phyloP scores from a whole-genome alignment of 805 yeast species.

The Metschnikowia arizonensis region DNA sequence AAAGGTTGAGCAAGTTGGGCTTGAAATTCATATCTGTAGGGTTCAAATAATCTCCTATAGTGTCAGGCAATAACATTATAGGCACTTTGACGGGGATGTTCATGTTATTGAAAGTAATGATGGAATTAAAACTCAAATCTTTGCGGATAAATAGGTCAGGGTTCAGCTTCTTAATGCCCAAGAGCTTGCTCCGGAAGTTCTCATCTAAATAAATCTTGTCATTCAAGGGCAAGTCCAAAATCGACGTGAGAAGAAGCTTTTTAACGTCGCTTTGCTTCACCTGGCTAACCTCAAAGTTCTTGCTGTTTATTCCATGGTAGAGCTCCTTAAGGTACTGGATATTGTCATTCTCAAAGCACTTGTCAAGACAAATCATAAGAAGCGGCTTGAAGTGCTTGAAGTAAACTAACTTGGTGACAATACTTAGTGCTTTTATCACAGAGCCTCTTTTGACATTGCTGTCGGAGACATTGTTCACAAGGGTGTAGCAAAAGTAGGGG shows the following conservation, averaged over 20 bases:
- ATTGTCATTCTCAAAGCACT: slow-evolving; percentile 32
- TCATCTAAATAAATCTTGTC: slow-evolving; percentile 41
- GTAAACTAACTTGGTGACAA: slow-evolving; percentile 51
- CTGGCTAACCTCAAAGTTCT: slow-evolving; percentile 22
- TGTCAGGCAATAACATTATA: slow-evolving; percentile 38
- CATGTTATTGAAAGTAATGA: slow-evolving; percentile 37
- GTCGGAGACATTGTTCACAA: slow-evolving; percentile 47
- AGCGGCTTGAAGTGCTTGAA: slow-evolving; percentile 59
- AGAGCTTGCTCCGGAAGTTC: slow-evolving; percentile 31
- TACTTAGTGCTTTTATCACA: slow-evolving; percentile 52
- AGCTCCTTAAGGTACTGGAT: slow-evolving; percentile 24
- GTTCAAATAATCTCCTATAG: slow-evolving; percentile 41
- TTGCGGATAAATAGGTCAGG: slow-evolving; percentile 38
- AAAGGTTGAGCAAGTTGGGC: slow-evolving; percentile 31
- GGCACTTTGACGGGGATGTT: slow-evolving; percentile 44
- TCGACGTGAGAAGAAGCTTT: slow-evolving; percentile 38
- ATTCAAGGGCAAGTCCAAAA: slow-evolving; percentile 40
- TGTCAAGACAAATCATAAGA: slow-evolving; percentile 49
- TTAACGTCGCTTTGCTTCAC: slow-evolving; percentile 29
- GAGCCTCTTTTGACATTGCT: slow-evolving; percentile 53
- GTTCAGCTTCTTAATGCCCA: slow-evolving; percentile 28
- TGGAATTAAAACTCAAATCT: slow-evolving; percentile 40
- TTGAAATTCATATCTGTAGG: slow-evolving; percentile 44
- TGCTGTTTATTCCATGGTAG: slow-evolving; percentile 30
- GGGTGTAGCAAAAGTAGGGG: slow-evolving; percentile 52